A percentile compares a stretch with the other conserved stretches of the same genome.
phyloP scores from a whole-genome alignment of 345 rosid genomes.

The Isatis tinctoria region DNA sequence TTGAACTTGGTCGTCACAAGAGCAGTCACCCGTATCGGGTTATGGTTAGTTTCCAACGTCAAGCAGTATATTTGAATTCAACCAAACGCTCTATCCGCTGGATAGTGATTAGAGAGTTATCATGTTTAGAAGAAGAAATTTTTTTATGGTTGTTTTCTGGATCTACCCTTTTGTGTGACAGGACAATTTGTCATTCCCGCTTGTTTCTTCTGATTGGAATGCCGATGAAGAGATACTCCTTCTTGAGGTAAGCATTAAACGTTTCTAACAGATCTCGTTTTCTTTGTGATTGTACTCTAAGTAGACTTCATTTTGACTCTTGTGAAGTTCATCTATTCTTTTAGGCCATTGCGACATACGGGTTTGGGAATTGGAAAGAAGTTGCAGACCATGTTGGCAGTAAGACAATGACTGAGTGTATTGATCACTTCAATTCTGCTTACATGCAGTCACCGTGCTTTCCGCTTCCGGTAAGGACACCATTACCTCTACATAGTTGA shows the following conservation, averaged over 20 bases:
- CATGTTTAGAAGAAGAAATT: neutral
- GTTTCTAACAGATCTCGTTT: neutral
- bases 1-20: conserved; percentile 69
- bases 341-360: conserved; percentile 94
- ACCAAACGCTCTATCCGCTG: neutral
- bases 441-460: conserved; percentile 82
- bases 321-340: conserved; percentile 19
- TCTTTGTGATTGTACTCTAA: neutral
- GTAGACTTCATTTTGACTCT: conserved; percentile 29
- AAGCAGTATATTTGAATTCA: neutral
- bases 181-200: conserved; percentile 94
- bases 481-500: neutral
- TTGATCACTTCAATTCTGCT: conserved; percentile 65
- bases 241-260: conserved; percentile 59
- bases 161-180: conserved; percentile 30
- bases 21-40: conserved; percentile 75
- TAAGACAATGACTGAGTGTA: conserved; percentile 70
- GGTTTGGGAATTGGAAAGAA: conserved; percentile 94
- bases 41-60: conserved; percentile 57
- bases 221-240: conserved; percentile 92
- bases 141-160: neutral
- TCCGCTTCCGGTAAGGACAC: conserved; percentile 76
- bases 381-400: conserved; percentile 89
- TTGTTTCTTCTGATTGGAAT: conserved; percentile 88
- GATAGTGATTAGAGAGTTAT: neutral